phyloP scores from a whole-genome alignment of 306 rosid species.

The Fragaria vesca region DNA sequence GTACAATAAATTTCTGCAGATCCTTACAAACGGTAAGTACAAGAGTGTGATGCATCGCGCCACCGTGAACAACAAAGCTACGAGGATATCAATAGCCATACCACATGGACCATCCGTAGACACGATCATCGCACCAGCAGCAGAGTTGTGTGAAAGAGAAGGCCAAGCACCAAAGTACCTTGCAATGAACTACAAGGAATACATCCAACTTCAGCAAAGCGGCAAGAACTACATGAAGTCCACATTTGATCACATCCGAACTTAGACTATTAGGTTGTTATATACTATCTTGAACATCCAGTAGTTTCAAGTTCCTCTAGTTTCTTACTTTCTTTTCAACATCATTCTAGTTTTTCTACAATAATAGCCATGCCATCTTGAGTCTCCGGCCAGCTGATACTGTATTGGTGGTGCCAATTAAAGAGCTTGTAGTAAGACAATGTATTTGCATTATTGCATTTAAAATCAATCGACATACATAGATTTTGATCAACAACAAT shows the following conservation, averaged over 20 bases:
- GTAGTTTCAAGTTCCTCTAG: neutral
- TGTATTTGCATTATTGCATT: too few species aligned
- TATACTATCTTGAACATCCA: neutral
- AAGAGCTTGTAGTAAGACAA: neutral
- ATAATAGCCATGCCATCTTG: neutral
- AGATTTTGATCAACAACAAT: too few species aligned
- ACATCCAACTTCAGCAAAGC: slow-evolving; percentile 39
- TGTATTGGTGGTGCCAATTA: too few species aligned
- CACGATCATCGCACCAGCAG: slow-evolving; percentile 43
- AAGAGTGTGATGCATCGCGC: slow-evolving; percentile 53
- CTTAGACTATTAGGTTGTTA: neutral
- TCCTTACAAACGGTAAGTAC: slow-evolving; percentile 53
- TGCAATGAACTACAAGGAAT: slow-evolving; percentile 41
- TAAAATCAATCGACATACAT: too few species aligned
- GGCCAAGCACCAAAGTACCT: slow-evolving; percentile 36
- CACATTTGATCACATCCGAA: slow-evolving; percentile 30
- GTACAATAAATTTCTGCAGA: neutral
- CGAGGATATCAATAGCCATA: slow-evolving; percentile 46
- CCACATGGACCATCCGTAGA: slow-evolving; percentile 51
- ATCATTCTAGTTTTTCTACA: neutral
- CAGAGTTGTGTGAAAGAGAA: slow-evolving; percentile 36
- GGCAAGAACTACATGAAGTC: slow-evolving; percentile 32
- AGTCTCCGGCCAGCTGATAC: neutral
- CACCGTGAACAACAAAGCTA: slow-evolving; percentile 37
- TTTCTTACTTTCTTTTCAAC: neutral